Conservation (phyloP, 352 stramenopile genomes). For the Phytopythium helicoides region DNA sequence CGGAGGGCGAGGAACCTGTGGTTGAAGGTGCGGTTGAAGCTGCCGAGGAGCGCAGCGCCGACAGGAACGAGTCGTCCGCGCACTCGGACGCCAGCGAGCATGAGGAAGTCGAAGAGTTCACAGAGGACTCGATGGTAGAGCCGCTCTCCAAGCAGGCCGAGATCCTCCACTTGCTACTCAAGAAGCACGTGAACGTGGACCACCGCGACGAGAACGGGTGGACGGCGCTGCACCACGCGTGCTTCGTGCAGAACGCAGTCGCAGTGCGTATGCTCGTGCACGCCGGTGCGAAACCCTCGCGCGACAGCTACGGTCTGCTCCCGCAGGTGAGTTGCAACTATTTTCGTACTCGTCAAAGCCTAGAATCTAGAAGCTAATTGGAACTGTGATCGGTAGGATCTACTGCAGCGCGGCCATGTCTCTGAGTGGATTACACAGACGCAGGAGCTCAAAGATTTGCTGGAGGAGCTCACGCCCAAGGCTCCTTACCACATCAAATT, state of each 20-base stretch:
- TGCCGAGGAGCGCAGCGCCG: conserved; percentile 10
- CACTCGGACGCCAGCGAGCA: conserved; percentile 6
- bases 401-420: conserved; percentile 65
- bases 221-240: conserved; percentile 81
- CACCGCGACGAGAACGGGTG: conserved; percentile 83
- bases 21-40: conserved; percentile 23
- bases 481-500: conserved; percentile 69
- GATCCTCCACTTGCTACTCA: conserved; percentile 73
- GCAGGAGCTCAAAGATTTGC: conserved; percentile 69
- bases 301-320: conserved; percentile 69
- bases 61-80: conserved; percentile 9
- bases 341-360: too few species aligned
- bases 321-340: conserved; percentile 57
- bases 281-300: conserved; percentile 57
- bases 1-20: conserved; percentile 6
- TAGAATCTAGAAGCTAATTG: too few species aligned
- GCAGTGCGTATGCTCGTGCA: conserved; percentile 78
- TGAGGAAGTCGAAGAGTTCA: conserved; percentile 53
- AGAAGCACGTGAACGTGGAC: conserved; percentile 71
- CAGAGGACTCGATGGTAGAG: conserved; percentile 48
- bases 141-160: conserved; percentile 65
- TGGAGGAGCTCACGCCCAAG: conserved; percentile 66
- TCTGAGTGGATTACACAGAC: conserved; percentile 66
- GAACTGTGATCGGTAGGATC: conserved; percentile 33
- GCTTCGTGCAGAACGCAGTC: conserved; percentile 69